Evolutionary conservation across 805 yeast species (phyloP), one percentile per base, ranked within the genome.

Genomic region (Kodamaea kaohsiungensis): DNA sequence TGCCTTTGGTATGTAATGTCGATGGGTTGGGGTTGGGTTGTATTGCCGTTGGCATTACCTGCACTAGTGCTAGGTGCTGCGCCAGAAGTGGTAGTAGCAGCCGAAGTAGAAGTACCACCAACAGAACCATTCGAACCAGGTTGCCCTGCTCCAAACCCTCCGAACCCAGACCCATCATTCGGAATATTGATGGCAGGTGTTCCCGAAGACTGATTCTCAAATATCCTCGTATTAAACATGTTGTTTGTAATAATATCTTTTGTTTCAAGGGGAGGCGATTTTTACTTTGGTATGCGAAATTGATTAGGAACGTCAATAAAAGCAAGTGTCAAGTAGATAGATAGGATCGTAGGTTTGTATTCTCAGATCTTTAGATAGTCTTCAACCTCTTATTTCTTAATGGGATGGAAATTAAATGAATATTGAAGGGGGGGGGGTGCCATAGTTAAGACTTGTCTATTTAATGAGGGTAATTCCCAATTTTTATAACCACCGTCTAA

Each of bases 191-290:
- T 67, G 18, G 71, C 72, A 16, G 71, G 60, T 19, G 68, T 61
- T 22, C 61, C 60, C 17, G 65, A 49, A 35, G 64, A 54, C 30
- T 61, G 58, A 48, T 62, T 70, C 46, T 75, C 80, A 60, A 76
- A 76, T 45, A 76, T 76, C 56, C 69, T 65, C 46, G 79, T 75
- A 59, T 76, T 76, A 54, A 76, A 76, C 80, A 76, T 76, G 48
- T 18, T 30, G 48, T 18, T 27, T 37, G 16, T 25, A 51, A 22
- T 16, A 33, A 37, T 12, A 15, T 48, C 39, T 49, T 49, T 43
- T 25, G 33, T 37, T n/a, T 16, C 15, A 48, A 27, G 47, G 25
- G 25, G 47, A 49, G 52, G 47, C 47, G 47, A 49, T 25, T 22
- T 43, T 27, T 40, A 30, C 35, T 8, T 48, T 37, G 18, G 25